Evolutionary conservation across 148 eudicot species (phyloP), one percentile per base, ranked within the genome.

Genomic region (Tetragonia tetragonoides): DNA sequence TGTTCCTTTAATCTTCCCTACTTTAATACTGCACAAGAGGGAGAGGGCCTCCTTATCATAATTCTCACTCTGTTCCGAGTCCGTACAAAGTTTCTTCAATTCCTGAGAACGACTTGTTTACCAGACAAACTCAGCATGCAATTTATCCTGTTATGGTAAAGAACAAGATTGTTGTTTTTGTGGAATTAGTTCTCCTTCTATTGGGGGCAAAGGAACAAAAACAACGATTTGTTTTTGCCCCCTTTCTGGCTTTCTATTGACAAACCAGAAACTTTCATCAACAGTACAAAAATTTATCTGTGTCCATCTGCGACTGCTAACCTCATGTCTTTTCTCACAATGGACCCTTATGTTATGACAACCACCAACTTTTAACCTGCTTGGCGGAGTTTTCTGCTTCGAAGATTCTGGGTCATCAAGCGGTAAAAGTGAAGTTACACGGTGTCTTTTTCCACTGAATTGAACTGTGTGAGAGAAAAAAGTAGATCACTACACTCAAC

Each of bases 1-100:
- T 80, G 78, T 60, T 38, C 37, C 10, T 68, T 5, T 39, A 42
- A 42, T 64, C 47, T 73, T 18, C 42, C 49, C 47, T 51, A 28
- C 17, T 0, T 38, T 9, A 53, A 5, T 51, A 38, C 47, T 38
- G 44, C 40, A 21, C 12, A 39, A 61, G 20, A 74, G 51, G 62
- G 21, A 18, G 60, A 70, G 66, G 51, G 79, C 79, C 73, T 76
- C 71, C 65, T n/a, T 76, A 76, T 28, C 79, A 42, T 41, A 42
- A 42, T 41, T 10, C 44, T 20, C 53, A 54, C 59, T 20, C 16
- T 20, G 16, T 59, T 62, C 1, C n/a, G 66, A 39, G 21, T 67
- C 70, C 47, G 47, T 39, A 67, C 70, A 38, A 3, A 66, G 16
- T 28, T 40, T 15, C 42, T 40, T 40, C 3, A 5, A 37, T 66